These are phyloP conservation scores for Neopestalotiopsis clavispora DNA, from an alignment of 2,329 filamentous ascomycete genomes.

Conservation along the genomic window DNA sequence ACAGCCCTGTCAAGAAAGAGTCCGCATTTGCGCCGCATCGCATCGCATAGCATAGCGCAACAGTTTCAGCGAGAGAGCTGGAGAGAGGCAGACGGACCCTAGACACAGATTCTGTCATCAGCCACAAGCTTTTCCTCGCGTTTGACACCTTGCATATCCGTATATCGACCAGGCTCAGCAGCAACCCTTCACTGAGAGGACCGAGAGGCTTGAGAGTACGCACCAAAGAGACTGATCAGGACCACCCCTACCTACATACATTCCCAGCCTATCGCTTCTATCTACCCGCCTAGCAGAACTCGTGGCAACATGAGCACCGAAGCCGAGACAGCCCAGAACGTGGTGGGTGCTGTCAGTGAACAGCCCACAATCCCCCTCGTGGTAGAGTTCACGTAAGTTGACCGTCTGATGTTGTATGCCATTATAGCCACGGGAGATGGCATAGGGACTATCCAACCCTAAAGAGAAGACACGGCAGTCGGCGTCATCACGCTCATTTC, in stretches of 20 bases:
- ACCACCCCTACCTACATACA: not conserved
- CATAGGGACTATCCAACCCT: not conserved
- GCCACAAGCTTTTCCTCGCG: not conserved
- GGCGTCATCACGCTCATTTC: not conserved
- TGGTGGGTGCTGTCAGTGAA: not conserved
- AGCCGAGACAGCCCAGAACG: slow-evolving; percentile 8
- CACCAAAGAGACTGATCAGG: not conserved
- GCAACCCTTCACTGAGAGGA: not conserved
- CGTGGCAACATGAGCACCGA: slow-evolving; percentile 11
- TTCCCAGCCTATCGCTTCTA: no score
- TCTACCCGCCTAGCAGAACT: not conserved
- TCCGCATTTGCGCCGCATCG: not conserved
- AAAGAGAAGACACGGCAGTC: not conserved
- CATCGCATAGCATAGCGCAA: not conserved
- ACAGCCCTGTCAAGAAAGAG: not conserved
- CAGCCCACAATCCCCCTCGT: slow-evolving; percentile 15
- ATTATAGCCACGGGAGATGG: not conserved
- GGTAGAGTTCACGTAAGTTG: slow-evolving; percentile 18
- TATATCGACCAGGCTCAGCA: not conserved
- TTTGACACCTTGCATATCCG: not conserved
- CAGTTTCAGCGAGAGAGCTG: not conserved
- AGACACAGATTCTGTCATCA: not conserved
- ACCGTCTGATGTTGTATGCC: not conserved
- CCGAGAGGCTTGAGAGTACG: not conserved
- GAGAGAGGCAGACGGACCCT: not conserved